Evolutionary conservation across 1,139 yeast genomes (phyloP), one percentile per base, ranked within the genome.

Genomic region (Candida tunisiensis): DNA sequence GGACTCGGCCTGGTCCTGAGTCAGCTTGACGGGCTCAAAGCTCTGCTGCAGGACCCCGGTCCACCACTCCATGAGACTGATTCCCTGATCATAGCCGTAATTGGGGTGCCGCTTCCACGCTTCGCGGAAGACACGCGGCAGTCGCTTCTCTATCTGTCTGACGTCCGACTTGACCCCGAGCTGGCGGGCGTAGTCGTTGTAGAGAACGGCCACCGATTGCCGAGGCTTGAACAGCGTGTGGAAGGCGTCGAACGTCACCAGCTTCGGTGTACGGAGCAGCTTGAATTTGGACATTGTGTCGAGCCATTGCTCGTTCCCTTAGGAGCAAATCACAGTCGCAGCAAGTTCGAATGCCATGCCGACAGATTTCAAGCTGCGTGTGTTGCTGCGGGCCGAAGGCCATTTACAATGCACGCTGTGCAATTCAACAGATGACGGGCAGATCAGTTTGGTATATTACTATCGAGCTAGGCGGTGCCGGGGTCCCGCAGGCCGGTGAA

Each of bases 401-500:
- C n/a, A n/a, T n/a, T n/a, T n/a, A n/a, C n/a, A n/a, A n/a, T n/a
- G n/a, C n/a, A n/a, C n/a, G n/a, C n/a, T n/a, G n/a, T n/a, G n/a
- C n/a, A n/a, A n/a, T n/a, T n/a, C n/a, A n/a, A n/a, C n/a, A n/a
- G n/a, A n/a, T n/a, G n/a, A n/a, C n/a, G n/a, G n/a, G n/a, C n/a
- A n/a, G n/a, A n/a, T n/a, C n/a, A n/a, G n/a, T n/a, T n/a, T n/a
- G n/a, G n/a, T n/a, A n/a, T n/a, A n/a, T n/a, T n/a, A n/a, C n/a
- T n/a, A n/a, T n/a, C n/a, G n/a, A n/a, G n/a, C n/a, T 15, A 28
- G 7, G 33, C 33, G 9, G 27, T 12, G 15, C 27, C 31, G 19
- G 23, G 23, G 9, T 33, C 33, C 6, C 79, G 64, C 49, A 68
- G 63, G 36, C 79, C 80, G 34, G 65, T 59, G 57, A 67, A 73